These are phyloP conservation scores for Verticillium tricorpus DNA, from an alignment of 2,329 filamentous ascomycete genomes.

Conservation along the genomic window DNA sequence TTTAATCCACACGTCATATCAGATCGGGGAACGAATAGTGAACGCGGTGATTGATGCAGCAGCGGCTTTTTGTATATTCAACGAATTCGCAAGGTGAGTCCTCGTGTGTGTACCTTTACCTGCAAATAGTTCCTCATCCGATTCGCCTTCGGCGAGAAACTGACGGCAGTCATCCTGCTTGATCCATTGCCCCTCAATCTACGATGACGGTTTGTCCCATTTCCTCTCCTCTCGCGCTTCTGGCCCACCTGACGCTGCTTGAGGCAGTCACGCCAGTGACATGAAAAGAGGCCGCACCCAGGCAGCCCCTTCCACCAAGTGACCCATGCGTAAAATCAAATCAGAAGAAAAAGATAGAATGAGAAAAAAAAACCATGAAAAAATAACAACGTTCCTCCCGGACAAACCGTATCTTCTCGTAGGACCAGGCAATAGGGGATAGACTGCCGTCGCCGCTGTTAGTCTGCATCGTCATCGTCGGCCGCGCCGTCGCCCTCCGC, in stretches of 20 bases:
- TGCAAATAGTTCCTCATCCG: slow-evolving; percentile 5
- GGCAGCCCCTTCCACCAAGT: not conserved
- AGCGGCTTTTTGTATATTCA: slow-evolving; percentile 3
- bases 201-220: slow-evolving; percentile 20
- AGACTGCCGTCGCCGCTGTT: slow-evolving; percentile 54
- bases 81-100: not conserved
- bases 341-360: slow-evolving; percentile 1
- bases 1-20: slow-evolving; percentile 3
- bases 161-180: slow-evolving; percentile 60
- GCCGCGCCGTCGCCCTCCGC: slow-evolving; percentile 55
- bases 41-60: not conserved
- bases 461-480: slow-evolving; percentile 53
- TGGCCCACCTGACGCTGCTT: not conserved
- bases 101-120: not conserved
- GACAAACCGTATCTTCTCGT: slow-evolving; percentile 22
- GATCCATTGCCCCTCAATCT: slow-evolving; percentile 56
- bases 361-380: slow-evolving; percentile 2
- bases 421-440: slow-evolving; percentile 65
- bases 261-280: slow-evolving; percentile 1
- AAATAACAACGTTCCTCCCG: slow-evolving; percentile 2
- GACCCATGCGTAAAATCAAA: not conserved
- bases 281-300: not conserved
- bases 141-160: slow-evolving; percentile 34
- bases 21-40: not conserved
- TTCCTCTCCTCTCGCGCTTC: not conserved